Evolutionary conservation across 2,329 filamentous ascomycete species (phyloP), one percentile per base, ranked within the genome.

Genomic region (Cytospora piceicola): DNA sequence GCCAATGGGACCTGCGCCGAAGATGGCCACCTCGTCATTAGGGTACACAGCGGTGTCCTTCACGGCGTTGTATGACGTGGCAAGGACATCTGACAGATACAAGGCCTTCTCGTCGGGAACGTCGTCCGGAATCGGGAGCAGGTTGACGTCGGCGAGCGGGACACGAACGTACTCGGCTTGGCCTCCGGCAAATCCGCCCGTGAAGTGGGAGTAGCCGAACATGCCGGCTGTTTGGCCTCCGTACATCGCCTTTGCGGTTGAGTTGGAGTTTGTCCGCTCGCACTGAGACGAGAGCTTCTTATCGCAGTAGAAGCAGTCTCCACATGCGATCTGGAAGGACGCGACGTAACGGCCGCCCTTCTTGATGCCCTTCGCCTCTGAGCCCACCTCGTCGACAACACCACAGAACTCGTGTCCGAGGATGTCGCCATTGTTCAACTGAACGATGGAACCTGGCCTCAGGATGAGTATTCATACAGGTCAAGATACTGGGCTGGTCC

Each of bases 81-180:
- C 81, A 2, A 96, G 77, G 0, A 96, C 92, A 74, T 96, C 93
- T 1, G 90, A 93, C 1, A 96, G 83, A 76, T 87, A 96, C 0
- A 96, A 81, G 0, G 82, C 91, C 79, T 94, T 93, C 80, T 96
- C 93, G 73, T 96, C 93, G 0, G 92, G 91, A 0, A 96, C 89
- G 70, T 85, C 84, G 62, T 91, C 88, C 1, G 93, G 93, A 7
- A 96, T 86, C 71, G 89, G 87, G 15, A 96, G 82, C 27, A 96
- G 81, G 73, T 96, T 96, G 67, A 92, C 88, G 71, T 95, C 90
- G 32, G 88, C 93, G 34, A 88, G 85, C 0, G 93, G 92, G 9
- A 96, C 92, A 9, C 93, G 86, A 0, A 94, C 89, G 72, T 93
- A 96, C 78, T 96, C 93, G 4, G 92, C 90, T 77, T 96, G 93